A percentile compares a stretch with the other conserved stretches of the same genome.
Conservation (phyloP, 2,329 filamentous ascomycete species). For the Aureobasidium sp. region DNA sequence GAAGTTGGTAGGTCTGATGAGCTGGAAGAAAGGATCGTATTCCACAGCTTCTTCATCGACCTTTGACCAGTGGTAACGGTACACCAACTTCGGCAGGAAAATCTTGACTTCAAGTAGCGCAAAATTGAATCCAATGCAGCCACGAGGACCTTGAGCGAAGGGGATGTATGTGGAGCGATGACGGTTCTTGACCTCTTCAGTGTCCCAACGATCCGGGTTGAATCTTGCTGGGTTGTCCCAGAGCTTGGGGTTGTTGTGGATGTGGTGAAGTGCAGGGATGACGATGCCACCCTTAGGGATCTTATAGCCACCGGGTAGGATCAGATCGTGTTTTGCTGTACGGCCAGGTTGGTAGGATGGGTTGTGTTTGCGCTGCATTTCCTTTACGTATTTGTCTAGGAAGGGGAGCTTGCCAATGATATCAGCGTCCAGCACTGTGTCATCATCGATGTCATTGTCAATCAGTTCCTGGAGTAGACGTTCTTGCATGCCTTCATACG, state of each 20-base stretch:
- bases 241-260: conserved; percentile 46
- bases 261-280: conserved; percentile 43
- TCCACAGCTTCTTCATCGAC: conserved; percentile 47
- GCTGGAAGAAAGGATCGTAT: conserved; percentile 54
- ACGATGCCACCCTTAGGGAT: conserved; percentile 47
- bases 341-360: conserved; percentile 56
- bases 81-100: conserved; percentile 52
- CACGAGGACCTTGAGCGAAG: conserved; percentile 51
- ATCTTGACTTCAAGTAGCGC: conserved; percentile 56
- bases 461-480: conserved; percentile 52
- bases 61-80: conserved; percentile 50
- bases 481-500: conserved; percentile 51
- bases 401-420: conserved; percentile 40
- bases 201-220: conserved; percentile 55
- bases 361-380: conserved; percentile 54
- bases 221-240: conserved; percentile 55
- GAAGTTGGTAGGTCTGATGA: conserved; percentile 50
- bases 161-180: conserved; percentile 51
- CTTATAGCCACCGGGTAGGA: conserved; percentile 54
- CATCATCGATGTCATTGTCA: conserved; percentile 30
- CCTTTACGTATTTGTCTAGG: conserved; percentile 54
- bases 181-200: conserved; percentile 45
- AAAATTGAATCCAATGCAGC: conserved; percentile 60
- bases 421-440: conserved; percentile 31
- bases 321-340: conserved; percentile 48